Evolutionary conservation across 2,329 filamentous ascomycete genomes (phyloP), one percentile per base, ranked within the genome.

Genomic region (Exophiala xenobiotica): DNA sequence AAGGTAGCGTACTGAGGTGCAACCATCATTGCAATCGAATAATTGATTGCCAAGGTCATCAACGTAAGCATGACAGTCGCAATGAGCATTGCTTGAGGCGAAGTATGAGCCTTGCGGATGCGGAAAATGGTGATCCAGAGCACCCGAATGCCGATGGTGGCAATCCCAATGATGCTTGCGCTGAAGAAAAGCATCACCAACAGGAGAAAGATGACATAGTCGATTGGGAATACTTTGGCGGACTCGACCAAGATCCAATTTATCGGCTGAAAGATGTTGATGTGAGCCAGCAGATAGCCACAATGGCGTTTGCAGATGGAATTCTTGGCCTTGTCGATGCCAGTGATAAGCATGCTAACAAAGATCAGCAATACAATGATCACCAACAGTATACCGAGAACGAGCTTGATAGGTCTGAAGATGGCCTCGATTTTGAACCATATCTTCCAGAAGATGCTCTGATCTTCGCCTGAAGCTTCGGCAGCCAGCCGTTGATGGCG

Each of bases 251-350:
- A 82, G 51, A 95, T 76, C 81, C 86, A 95, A 73, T 99, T 97
- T 65, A 96, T 77, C 1, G 93, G 93, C 68, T 99, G 93, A 76
- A 96, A 95, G 61, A 97, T 84, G 68, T 95, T 90, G 68, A 95
- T 87, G 65, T 85, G 78, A 37, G 85, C 90, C 3, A 99, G 79
- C 43, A 97, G 88, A 71, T 96, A 99, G 56, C 93, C 93, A 67
- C 93, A 99, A 62, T 83, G 85, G 53, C 84, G 77, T 68, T 93
- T 92, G 80, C 93, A 99, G 57, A 95, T 75, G 3, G 91, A 96
- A 74, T 97, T 96, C 69, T 87, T 91, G 27, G 90, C 89, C 74
- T 97, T 97, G 79, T 99, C 93, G 64, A 97, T 90, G 60, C 85
- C 87, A 0, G 92, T 97, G 66, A 97, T 87, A 61, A 97, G 80